A percentile compares a stretch with the other conserved stretches of the same genome.
phyloP scores from a whole-genome alignment of 352 stramenopile genomes.

The Pythium aphanidermatum region DNA sequence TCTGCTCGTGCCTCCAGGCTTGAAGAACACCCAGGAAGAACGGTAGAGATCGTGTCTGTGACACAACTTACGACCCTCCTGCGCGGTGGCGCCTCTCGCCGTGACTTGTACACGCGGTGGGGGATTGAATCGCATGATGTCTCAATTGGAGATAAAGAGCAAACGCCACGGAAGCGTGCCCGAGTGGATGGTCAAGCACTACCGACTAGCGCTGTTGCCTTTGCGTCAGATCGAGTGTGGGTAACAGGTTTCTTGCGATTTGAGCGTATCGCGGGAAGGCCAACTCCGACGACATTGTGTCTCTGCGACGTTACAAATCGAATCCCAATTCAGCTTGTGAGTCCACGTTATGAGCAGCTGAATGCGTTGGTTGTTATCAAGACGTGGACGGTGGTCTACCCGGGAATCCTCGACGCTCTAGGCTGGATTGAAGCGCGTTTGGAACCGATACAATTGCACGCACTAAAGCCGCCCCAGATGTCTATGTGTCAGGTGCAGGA shows the following conservation, averaged over 20 bases:
- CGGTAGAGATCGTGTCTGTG: slow-evolving; percentile 12
- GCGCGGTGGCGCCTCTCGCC: not conserved
- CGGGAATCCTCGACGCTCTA: slow-evolving; percentile 1
- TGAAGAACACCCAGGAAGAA: not conserved
- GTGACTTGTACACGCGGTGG: slow-evolving; percentile 1
- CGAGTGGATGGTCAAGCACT: not conserved
- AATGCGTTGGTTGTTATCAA: slow-evolving; percentile 56
- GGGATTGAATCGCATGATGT: slow-evolving; percentile 5
- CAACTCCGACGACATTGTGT: slow-evolving; percentile 2
- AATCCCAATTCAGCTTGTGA: slow-evolving; percentile 32
- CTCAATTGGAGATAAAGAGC: not conserved
- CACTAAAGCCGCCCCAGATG: not conserved
- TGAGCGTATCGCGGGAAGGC: not conserved
- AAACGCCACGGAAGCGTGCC: slow-evolving; percentile 10
- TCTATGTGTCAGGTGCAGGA: slow-evolving; percentile 14
- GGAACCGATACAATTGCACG: slow-evolving; percentile 9
- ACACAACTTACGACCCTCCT: slow-evolving; percentile 13
- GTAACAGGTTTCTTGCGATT: slow-evolving; percentile 43
- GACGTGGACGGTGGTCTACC: slow-evolving; percentile 38
- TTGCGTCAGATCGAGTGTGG: slow-evolving; percentile 31
- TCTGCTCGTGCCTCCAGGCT: slow-evolving; percentile 2
- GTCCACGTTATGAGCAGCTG: slow-evolving; percentile 27
- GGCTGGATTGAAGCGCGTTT: slow-evolving; percentile 41
- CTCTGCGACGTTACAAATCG: slow-evolving; percentile 29
- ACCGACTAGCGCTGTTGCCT: slow-evolving; percentile 14